Conservation (phyloP, 2,329 filamentous ascomycete species). For the Colletotrichum siamense region DNA sequence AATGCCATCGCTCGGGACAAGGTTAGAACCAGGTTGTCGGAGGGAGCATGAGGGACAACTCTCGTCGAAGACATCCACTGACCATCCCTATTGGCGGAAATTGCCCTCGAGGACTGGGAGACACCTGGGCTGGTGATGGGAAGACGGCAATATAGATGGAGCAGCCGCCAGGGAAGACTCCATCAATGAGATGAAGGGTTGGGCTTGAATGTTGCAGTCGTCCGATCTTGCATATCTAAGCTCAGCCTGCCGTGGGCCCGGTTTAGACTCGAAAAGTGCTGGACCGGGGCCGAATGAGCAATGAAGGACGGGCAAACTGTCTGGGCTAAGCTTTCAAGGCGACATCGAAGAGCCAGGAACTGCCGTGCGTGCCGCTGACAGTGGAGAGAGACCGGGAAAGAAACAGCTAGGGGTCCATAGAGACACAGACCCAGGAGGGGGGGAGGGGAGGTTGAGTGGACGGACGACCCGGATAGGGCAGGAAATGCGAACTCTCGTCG, state of each 20-base stretch:
- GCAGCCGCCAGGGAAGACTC: neutral
- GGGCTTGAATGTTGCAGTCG: neutral
- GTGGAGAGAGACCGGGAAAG: neutral
- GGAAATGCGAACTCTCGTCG: neutral
- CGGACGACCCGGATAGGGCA: neutral
- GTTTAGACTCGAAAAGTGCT: neutral
- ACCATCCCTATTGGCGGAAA: conserved; percentile 2
- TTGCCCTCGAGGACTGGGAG: neutral
- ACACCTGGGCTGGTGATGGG: neutral
- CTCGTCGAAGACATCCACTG: neutral
- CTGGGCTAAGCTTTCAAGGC: neutral
- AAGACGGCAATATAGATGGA: conserved; percentile 9
- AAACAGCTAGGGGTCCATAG: neutral
- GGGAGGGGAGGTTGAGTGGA: neutral
- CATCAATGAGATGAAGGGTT: conserved; percentile 12
- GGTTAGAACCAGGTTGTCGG: neutral
- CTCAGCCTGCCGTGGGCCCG: neutral
- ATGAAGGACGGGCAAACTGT: neutral
- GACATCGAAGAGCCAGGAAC: neutral
- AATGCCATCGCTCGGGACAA: neutral
- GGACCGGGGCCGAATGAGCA: neutral
- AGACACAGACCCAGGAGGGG: neutral
- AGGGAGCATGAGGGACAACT: neutral
- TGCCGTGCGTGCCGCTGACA: neutral
- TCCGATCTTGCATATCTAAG: neutral